Percentiles rank a stretch among this genome's conserved stretches.
Evolutionary conservation across 495 filamentous ascomycete species (phyloP).

Genomic region (Aspergillus funiculosus): DNA sequence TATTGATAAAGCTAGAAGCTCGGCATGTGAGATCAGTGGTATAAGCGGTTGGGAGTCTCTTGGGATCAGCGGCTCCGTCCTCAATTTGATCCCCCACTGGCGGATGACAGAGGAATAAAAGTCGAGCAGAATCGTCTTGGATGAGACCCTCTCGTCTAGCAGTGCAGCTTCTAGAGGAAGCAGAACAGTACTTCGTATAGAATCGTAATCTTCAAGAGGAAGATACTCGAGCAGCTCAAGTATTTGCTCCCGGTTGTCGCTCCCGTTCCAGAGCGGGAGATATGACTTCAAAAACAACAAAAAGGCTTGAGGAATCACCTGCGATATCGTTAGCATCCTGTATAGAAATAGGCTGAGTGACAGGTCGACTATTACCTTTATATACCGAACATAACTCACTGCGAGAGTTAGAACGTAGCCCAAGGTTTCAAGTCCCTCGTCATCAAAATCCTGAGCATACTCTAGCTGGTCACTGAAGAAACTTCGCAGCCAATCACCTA

Average conservation of each 20-base stretch:
- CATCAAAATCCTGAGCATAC: constrained; percentile 43
- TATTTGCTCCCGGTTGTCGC: constrained; percentile 50
- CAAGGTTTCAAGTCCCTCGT: constrained; percentile 42
- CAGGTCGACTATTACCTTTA: constrained; percentile 54
- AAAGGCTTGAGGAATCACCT: constrained; percentile 58
- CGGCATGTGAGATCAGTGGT: constrained; percentile 51
- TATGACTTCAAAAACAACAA: constrained; percentile 58
- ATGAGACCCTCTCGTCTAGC: constrained; percentile 44
- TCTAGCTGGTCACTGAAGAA: constrained; percentile 56
- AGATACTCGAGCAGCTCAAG: constrained; percentile 60
- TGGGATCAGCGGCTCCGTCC: constrained; percentile 21
- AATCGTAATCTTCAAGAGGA: constrained; percentile 54
- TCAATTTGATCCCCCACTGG: constrained; percentile 56
- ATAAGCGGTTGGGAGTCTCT: constrained; percentile 38
- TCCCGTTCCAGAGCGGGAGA: constrained; percentile 64
- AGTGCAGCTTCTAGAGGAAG: constrained; percentile 53
- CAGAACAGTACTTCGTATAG: constrained; percentile 44
- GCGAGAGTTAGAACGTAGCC: constrained; percentile 51
- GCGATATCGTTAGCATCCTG: constrained; percentile 18
- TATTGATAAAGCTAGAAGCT: constrained; percentile 56
- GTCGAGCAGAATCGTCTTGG: constrained; percentile 51
- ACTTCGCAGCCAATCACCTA: constrained; percentile 61
- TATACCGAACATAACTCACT: constrained; percentile 53
- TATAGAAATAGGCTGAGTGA: background rate
- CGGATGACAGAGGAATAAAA: constrained; percentile 68